Base-by-base conservation (phyloP, 371 early-diverging fungal genomes). In the Circinella minor region DNA sequence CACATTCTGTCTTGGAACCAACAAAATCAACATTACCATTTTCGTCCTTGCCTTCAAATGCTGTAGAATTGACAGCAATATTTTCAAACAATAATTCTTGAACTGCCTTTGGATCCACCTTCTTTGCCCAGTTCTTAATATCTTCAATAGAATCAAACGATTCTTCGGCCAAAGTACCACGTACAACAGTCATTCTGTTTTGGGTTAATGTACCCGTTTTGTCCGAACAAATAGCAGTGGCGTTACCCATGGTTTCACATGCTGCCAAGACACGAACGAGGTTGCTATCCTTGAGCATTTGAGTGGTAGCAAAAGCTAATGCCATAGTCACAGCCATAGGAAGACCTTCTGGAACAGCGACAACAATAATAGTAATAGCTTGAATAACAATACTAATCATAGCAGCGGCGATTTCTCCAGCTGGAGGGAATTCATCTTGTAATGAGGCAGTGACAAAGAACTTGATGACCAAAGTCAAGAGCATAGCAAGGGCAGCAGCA, bases 231-330 rank as follows among this genome's bases (percentile, higher is more conserved):
- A 99, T 94, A 14, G 95, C 94, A 20, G 98, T 99, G 46, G 97
- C 96, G 68, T 93, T 93, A 57, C 98, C 98, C 98, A 98, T 98
- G 55, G 97, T 98, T 86, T 99, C 99, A 80, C 98, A 98, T 6
- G 99, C 96, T 18, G 94, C 88, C 66, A 99, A 86, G 57, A 94
- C 92, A 63, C 98, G 90, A 14, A 99, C 99, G 61, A 99, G 83
- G 81, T 96, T 97, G 71, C 93, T 95, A 73, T 95, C 96, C 77
- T 93, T 92, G 61, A 96, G 85, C 97, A 97, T 97, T 78, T 92
- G 89, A 20, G 92, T 92, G 5, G 96, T 96, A n/a, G 96, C 97
- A 75, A 93, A 95, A 17, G 96, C 97, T n/a, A 99, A 89, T 34
- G 98, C 89, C 68, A 99, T 89, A 13, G 99, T 98, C 37, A 98